Evolutionary conservation across 768 basidiomycete genomes (phyloP), one percentile per base, ranked within the genome.

Genomic region (Mycena vitilis): DNA sequence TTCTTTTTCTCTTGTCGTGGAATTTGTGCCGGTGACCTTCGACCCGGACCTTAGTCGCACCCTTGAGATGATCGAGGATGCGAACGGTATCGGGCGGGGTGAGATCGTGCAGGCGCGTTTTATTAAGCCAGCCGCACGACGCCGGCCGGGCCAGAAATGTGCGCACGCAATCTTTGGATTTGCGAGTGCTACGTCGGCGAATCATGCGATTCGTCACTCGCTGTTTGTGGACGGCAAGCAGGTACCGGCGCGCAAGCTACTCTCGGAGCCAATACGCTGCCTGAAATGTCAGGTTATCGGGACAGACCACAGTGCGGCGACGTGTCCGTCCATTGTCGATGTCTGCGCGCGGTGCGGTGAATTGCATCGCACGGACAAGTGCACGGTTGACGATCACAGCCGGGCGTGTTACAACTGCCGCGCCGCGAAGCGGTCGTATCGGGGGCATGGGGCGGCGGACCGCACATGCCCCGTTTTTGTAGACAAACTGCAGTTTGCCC

Each of bases 361-460:
- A 1, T 58, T 69, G 20, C 77, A 78, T 53, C 60, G 73, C 1
- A 78, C 76, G 0, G 12, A 51, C 0, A 52, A 42, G 4, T 79
- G 79, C 70, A 55, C 10, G 0, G 60, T 61, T 40, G 38, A 40
- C 7, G 10, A 74, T 11, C 61, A 61, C 9, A 48, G 25, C 15
- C 20, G 47, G 0, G 57, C 56, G 13, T 81, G 79, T 57, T 56
- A 65, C 2, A 78, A 78, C 66, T 79, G 79, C 73, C 64, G 54
- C 10, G 42, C 25, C 0, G 30, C 47, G 2, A 45, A 42, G n/a
- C 37, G 56, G 5, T 11, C 47, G 0, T 42, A 25, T 30, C 22
- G 38, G 13, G 78, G 77, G 3, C 80, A 81, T 59, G 75, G 76
- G 5, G 68, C 78, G 1, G 78, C 74, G 57, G 74, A 78, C 60